Base-by-base conservation (phyloP, 768 basidiomycete species). In the Tulasnella sp. region DNA sequence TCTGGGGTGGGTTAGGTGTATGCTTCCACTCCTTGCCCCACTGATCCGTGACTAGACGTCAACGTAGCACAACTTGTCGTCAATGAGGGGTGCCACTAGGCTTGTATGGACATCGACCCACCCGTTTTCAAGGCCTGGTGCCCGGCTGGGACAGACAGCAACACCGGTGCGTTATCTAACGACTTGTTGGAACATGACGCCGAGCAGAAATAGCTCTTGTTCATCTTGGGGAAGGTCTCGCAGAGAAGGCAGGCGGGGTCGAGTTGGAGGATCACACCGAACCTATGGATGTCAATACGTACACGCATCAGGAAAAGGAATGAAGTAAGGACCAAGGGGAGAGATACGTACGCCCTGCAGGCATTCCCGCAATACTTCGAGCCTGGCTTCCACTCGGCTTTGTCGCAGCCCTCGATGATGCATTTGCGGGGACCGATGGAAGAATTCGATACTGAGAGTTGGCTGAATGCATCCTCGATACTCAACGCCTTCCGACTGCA, bases 161-260 rank as follows among this genome's bases (percentile, higher is more conserved):
- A 18, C 42, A 74, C 38, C 38, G 72, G 39, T 38, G 72, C 58
- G 2, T 62, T 62, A n/a, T 62, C 27, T 27, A 74, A 3, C 3
- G 72, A 39, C 38, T 40, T 40, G 72, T 74, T 39, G 19, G 72
- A 74, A 3, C 72, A 74, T n/a, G 58, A 62, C 0, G 58, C 58
- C 31, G 27, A 62, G 18, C 72, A 74, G 72, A 74, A 74, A 38
- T 24, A 39, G 72, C 39, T 40, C 21, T 38, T n/a, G 72, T 74
- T 46, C 39, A 74, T 46, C 42, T 74, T 74, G n/a, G 72, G 38
- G 72, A 74, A 74, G 36, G 72, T 46, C 40, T 46, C 39, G 72
- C 72, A 40, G 21, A 39, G 38, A 7, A 74, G 72, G 18, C 72
- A 42, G 14, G 72, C 72, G 16, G 72, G 39, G 38, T 74, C 72